Conservation (phyloP, 805 yeast genomes). For the Candida xiaguanensis region DNA sequence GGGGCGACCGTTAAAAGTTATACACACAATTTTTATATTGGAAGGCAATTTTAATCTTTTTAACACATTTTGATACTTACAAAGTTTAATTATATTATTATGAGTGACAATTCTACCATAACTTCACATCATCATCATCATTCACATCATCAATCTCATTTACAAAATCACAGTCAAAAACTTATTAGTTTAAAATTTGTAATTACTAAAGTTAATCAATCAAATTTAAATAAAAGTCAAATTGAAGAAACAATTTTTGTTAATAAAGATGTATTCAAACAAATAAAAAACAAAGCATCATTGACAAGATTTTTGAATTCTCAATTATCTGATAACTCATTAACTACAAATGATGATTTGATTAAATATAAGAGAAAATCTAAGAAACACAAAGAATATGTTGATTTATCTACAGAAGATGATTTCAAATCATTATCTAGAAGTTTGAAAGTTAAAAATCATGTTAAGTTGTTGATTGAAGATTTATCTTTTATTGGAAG, state of each 20-base stretch:
- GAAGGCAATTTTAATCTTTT: too few species aligned
- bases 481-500: slow-evolving; percentile 11
- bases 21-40: too few species aligned
- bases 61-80: too few species aligned
- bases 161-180: not conserved
- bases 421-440: slow-evolving; percentile 44
- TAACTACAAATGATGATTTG: slow-evolving; percentile 5
- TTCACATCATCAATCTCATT: not conserved
- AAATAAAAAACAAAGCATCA: slow-evolving; percentile 6
- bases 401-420: slow-evolving; percentile 30
- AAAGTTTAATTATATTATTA: too few species aligned
- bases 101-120: not conserved
- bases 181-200: slow-evolving; percentile 13
- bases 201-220: slow-evolving; percentile 7
- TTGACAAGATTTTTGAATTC: slow-evolving; percentile 9
- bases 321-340: not conserved
- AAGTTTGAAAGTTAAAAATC: slow-evolving; percentile 46
- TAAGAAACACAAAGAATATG: slow-evolving; percentile 41
- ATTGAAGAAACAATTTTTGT: slow-evolving; percentile 13
- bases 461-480: slow-evolving; percentile 31
- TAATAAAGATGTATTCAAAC: slow-evolving; percentile 11
- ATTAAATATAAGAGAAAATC: slow-evolving; percentile 37
- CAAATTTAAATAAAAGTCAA: not conserved
- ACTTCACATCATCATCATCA: not conserved
- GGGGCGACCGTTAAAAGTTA: too few species aligned